Percentiles rank a stretch among this genome's conserved stretches.
phyloP scores from a whole-genome alignment of 208 protist species.

The Sergeia podlipaevii region DNA sequence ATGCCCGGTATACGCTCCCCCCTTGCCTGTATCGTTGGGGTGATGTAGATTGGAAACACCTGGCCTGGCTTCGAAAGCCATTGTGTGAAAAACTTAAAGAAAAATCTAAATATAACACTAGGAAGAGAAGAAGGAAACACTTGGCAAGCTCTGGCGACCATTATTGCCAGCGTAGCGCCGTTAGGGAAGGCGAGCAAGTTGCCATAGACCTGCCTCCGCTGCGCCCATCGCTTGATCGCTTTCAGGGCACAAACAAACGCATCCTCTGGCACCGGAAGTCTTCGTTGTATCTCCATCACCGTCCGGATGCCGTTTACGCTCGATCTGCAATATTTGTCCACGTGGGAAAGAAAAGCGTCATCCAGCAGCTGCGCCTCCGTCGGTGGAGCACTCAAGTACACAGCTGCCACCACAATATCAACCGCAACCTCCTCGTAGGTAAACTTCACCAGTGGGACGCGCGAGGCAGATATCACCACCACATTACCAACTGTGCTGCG shows the following conservation, averaged over 20 bases:
- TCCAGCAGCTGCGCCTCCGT: conserved; percentile 43
- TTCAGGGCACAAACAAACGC: conserved; percentile 55
- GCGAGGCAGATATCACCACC: conserved; percentile 51
- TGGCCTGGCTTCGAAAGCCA: conserved; percentile 52
- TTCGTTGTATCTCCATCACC: conserved; percentile 54
- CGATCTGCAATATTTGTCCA: conserved; percentile 39
- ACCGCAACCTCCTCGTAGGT: conserved; percentile 42
- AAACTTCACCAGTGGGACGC: conserved; percentile 85
- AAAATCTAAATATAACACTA: conserved; percentile 80
- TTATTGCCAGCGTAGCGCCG: conserved; percentile 94
- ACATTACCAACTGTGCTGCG: conserved; percentile 24
- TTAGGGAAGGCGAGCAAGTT: conserved; percentile 96
- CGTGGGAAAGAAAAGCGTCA: conserved; percentile 50
- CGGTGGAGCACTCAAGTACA: conserved; percentile 42
- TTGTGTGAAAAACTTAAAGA: conserved; percentile 79
- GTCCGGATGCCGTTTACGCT: conserved; percentile 81
- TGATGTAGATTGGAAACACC: conserved; percentile 66
- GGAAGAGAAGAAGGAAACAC: conserved; percentile 81
- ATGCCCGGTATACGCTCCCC: conserved; percentile 50
- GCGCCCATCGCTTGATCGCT: conserved; percentile 80
- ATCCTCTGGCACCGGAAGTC: conserved; percentile 35
- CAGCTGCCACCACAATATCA: conserved; percentile 76
- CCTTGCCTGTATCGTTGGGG: conserved; percentile 15
- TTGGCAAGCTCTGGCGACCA: conserved; percentile 94
- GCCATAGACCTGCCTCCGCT: conserved; percentile 91